Conservation (phyloP, 2,329 filamentous ascomycete species). For the Fusarium papillatum region DNA sequence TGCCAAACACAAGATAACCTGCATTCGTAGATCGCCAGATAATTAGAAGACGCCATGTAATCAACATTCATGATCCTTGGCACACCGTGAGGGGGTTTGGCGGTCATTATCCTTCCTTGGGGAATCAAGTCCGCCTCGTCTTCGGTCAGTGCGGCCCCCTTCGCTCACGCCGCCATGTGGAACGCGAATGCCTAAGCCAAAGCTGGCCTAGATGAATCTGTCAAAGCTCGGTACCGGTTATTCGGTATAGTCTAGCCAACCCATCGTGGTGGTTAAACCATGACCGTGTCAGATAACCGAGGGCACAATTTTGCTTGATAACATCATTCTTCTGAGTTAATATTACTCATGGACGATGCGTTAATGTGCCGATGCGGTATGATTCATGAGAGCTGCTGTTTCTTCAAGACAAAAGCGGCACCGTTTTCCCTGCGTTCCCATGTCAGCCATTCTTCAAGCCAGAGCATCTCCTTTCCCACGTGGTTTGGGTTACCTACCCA, state of each 20-base stretch:
- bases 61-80: not conserved
- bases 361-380: not conserved
- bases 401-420: not conserved
- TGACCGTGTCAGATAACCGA: not conserved
- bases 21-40: not conserved
- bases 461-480: not conserved
- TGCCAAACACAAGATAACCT: not conserved
- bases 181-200: not conserved
- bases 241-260: not conserved
- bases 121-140: not conserved
- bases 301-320: not conserved
- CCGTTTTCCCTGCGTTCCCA: not conserved
- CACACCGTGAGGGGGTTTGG: not conserved
- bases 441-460: not conserved
- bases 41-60: not conserved
- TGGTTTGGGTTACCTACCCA: not conserved
- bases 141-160: not conserved
- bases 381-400: no score
- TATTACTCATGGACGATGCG: not conserved
- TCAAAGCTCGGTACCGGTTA: not conserved
- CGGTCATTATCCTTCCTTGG: not conserved
- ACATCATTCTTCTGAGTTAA: not conserved
- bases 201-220: not conserved
- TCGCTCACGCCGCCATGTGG: not conserved
- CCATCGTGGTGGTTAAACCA: not conserved